phyloP scores from a whole-genome alignment of 257 asterid species.

The Salvia splendens region DNA sequence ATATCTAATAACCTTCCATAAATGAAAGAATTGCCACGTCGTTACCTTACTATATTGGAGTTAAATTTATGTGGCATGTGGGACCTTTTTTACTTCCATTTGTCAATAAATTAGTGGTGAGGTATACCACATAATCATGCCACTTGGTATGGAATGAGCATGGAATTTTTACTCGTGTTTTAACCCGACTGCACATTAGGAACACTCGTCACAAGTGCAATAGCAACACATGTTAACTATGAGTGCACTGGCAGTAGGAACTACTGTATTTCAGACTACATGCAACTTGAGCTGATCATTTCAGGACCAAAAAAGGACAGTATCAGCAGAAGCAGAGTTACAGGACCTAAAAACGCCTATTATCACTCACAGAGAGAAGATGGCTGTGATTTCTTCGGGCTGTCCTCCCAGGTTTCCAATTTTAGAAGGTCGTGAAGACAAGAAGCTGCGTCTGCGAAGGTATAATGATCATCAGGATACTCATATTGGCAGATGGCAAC shows the following conservation, averaged over 20 bases:
- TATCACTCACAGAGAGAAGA: constrained; percentile 47
- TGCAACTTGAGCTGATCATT: not conserved
- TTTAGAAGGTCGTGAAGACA: constrained; percentile 60
- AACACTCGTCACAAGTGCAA: not conserved
- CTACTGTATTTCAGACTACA: not conserved
- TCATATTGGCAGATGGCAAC: constrained; percentile 8
- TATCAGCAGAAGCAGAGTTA: not conserved
- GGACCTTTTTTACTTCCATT: too few species aligned
- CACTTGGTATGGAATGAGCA: too few species aligned
- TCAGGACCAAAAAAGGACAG: not conserved
- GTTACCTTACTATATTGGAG: too few species aligned
- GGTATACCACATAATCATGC: too few species aligned
- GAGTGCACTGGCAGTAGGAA: not conserved
- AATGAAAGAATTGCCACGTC: too few species aligned
- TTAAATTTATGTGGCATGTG: too few species aligned
- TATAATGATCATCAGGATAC: not conserved
- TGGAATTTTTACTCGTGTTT: too few species aligned
- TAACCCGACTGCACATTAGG: not conserved
- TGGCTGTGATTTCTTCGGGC: constrained; percentile 31
- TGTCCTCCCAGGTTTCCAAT: constrained; percentile 50
- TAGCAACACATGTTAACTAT: too few species aligned
- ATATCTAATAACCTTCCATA: too few species aligned
- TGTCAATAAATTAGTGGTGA: too few species aligned
- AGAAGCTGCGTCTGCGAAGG: constrained; percentile 46
- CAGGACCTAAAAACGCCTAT: not conserved